Conservation (phyloP, 768 basidiomycete genomes). For the Termitomyces sp. region DNA sequence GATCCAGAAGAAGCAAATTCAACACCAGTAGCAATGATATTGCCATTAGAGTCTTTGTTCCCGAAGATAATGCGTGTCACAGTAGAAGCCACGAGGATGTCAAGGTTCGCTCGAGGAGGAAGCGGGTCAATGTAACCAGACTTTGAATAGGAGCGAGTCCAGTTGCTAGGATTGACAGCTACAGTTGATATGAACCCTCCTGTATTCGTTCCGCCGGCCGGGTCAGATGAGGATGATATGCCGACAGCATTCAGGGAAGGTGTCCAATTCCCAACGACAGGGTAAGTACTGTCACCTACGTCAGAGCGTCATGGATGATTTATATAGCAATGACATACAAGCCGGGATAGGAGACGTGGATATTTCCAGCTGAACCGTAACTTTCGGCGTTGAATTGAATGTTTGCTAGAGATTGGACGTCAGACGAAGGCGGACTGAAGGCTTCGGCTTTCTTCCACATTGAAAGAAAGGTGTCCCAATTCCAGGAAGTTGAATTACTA, state of each 20-base stretch:
- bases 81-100: constrained; percentile 54
- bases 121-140: constrained; percentile 56
- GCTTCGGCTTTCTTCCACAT: constrained; percentile 45
- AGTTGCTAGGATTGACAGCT: constrained; percentile 55
- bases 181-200: constrained; percentile 52
- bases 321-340: constrained; percentile 6
- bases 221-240: constrained; percentile 31
- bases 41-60: constrained; percentile 22
- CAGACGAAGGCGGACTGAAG: constrained; percentile 39
- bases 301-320: constrained; percentile 30
- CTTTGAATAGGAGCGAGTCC: constrained; percentile 57
- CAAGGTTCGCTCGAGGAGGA: constrained; percentile 55
- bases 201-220: constrained; percentile 42
- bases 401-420: constrained; percentile 28
- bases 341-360: constrained; percentile 20
- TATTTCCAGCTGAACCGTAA: constrained; percentile 44
- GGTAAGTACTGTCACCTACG: constrained; percentile 33
- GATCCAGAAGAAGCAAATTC: constrained; percentile 32
- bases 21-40: constrained; percentile 43
- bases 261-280: constrained; percentile 52
- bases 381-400: constrained; percentile 35
- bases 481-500: constrained; percentile 29
- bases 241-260: constrained; percentile 39
- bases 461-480: constrained; percentile 35
- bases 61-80: constrained; percentile 49